Evolutionary conservation across 1,139 yeast genomes (phyloP), one percentile per base, ranked within the genome.

Genomic region (Diutina neorugosa): DNA sequence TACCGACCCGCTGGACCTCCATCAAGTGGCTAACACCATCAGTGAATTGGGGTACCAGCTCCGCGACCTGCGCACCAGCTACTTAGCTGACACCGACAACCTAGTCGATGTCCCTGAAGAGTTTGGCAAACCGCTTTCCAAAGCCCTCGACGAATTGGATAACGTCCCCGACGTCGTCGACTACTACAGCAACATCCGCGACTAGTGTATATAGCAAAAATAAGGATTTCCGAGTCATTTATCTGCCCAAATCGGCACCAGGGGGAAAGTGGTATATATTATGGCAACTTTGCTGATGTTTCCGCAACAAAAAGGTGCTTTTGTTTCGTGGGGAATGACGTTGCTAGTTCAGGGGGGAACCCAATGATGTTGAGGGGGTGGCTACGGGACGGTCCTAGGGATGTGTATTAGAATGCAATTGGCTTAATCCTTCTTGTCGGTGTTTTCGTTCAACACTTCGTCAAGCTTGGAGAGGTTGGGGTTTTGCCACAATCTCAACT

Each of bases 91-190:
- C 52, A 69, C 73, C 0, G 96, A 86, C 53, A 76, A 78, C 58
- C 67, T 72, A 57, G 82, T 83, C 4, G 75, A 73, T 12, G 76
- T 80, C 50, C 77, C 77, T 0, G 80, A 74, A 48, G 86, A 79
- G 16, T 69, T 73, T 21, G 71, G 68, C 53, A 75, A 73, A 56
- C 74, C 76, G 34, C 77, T 80, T 59, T 76, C 76, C 23, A 86
- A 82, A 62, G 79, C 90, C 42, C 66, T 85, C 51, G 72, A 68
- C 27, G 73, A 75, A 54, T 70, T 91, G 53, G 95, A 88, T 56
- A 88, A 82, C 44, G 69, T 88, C 20, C 88, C 86, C 52, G 97
- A 91, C 61, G 86, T 91, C 40, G 81, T 89, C 8, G 89, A 83
- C 58, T 81, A 86, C 57, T 87, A 86, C 68, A 59, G 93, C 75